phyloP scores from a whole-genome alignment of 169 alveolate species.

The Sarcocystis neurona region DNA sequence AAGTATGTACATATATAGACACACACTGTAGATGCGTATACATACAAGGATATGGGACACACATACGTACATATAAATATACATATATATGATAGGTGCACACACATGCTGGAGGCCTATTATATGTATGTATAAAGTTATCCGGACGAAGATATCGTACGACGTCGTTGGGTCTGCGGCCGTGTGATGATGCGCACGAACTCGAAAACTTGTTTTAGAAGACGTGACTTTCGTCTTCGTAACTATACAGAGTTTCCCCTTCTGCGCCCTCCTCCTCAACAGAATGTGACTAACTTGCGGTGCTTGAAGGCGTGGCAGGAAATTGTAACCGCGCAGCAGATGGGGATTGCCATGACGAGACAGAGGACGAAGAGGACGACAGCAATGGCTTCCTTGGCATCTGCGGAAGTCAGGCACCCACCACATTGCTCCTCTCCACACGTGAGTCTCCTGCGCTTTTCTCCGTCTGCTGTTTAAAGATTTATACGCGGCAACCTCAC shows the following conservation, averaged over 20 bases:
- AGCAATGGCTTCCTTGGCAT: background rate
- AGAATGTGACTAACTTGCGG: background rate
- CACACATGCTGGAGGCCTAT: background rate
- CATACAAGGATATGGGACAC: no score
- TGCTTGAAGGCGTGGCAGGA: conserved; percentile 12
- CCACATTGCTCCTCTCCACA: background rate
- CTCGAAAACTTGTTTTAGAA: no score
- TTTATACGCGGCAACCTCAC: no score
- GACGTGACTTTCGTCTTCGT: no score
- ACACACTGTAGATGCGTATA: no score
- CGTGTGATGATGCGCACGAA: no score
- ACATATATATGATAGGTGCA: background rate
- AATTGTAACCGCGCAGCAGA: background rate
- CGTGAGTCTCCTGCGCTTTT: background rate
- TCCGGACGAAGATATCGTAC: no score
- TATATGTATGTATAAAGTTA: background rate
- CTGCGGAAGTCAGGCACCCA: background rate
- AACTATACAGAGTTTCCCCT: background rate
- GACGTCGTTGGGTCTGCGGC: no score
- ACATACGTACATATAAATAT: background rate
- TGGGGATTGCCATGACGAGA: conserved; percentile 5
- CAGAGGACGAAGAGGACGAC: conserved; percentile 20
- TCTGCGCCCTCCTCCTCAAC: background rate
- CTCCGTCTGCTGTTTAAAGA: no score
- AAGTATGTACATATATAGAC: background rate